Evolutionary conservation across 192 early-diverging fungal species (phyloP), one percentile per base, ranked within the genome.

Genomic region (Umbelopsis vinacea): DNA sequence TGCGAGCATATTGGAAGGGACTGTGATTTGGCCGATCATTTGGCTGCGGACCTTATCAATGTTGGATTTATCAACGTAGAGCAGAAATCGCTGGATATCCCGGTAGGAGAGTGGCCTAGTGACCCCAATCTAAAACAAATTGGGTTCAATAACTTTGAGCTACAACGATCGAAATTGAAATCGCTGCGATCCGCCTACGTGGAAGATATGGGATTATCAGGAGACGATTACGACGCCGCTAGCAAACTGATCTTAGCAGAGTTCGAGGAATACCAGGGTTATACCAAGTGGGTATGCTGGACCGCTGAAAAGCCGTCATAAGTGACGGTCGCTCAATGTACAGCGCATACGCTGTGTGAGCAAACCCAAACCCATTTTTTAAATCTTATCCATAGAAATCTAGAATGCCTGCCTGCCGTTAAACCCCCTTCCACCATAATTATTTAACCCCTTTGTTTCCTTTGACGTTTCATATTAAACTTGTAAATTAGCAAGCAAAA

Each of bases 41-140:
- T 80, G 24, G 43, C 63, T 19, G 43, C 57, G 6, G 22, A 46
- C 15, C n/a, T 80, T 9, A 43, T 47, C 19, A 19, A 73, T 9
- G 23, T 35, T 29, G 79, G 79, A 2, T 80, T 76, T 48, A 47
- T n/a, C 12, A 50, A 70, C 5, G 14, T 76, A 7, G 55, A 73
- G 14, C 37, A 70, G 26, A 67, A 69, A 21, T 67, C 71, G 2
- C n/a, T 80, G 46, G 79, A 80, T 66, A 73, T 80, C 57, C 79
- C 79, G 6, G 38, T 76, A 17, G 79, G 79, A 24, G 79, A 80
- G 74, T 80, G 79, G 79, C 75, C 79, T 7, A 37, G 40, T 48
- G 79, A 80, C 37, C 43, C 71, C n/a, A 74, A 71, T 73, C 43
- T 78, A n/a, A 80, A 80, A 40, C 79, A 80, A 37, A 69, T 71